Evolutionary conservation across 2,329 filamentous ascomycete species (phyloP), one percentile per base, ranked within the genome.

Genomic region (Sclerotinia nivalis): DNA sequence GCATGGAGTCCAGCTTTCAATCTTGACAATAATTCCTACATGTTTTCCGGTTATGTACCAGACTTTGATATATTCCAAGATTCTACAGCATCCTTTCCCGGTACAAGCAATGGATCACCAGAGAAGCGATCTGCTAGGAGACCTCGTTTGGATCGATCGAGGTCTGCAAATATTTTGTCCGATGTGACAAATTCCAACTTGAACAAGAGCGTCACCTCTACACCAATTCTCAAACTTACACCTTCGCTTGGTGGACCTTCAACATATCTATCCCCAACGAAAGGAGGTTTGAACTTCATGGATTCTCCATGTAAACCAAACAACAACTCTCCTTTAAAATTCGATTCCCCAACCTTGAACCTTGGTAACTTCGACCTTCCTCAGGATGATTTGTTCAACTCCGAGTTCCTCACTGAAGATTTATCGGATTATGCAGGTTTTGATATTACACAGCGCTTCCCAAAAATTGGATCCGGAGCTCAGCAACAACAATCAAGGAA

Each of bases 371-470:
- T 78, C 67, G 75, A 75, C 56, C 64, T 77, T 40, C 75, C 75
- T 8, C 22, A 86, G 58, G 84, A 87, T 10, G 85, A 87, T 20
- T 84, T 88, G 43, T 88, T 85, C 74, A 80, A 83, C 28, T 74
- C 83, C 0, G 85, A 88, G 49, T 83, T 89, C 54, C 82, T 88
- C 66, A 83, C 84, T 69, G 88, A 90, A 71, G 87, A 88, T 54
- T 82, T 82, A 4, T 83, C 87, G 70, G 88, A 89, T 56, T 83
- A 83, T 71, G 80, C 85, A 20, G 87, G 86, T 1, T 84, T 93
- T 65, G 91, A 93, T 75, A 89, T 93, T 73, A 85, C 91, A 59
- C 89, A 92, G 76, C 90, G 90, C 13, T 93, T 93, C 75, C 87
- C 90, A 77, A 91, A 89, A 81, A 93, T 93, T 77, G 91, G 91